phyloP scores from a whole-genome alignment of 2,329 filamentous ascomycete species.

The Cercospora sp. region DNA sequence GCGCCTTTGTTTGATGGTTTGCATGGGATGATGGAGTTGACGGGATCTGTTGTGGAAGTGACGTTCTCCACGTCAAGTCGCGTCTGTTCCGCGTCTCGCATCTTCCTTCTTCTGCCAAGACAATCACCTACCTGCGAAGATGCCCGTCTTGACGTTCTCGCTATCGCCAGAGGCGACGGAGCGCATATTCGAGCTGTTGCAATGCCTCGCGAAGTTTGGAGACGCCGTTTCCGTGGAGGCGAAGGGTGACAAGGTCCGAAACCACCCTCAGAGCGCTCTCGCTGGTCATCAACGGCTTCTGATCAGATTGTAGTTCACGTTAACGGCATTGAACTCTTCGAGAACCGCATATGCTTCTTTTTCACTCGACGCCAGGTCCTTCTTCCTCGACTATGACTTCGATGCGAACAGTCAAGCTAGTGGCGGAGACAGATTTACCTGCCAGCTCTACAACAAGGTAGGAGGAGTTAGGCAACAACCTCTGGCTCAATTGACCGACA shows the following conservation, averaged over 20 bases:
- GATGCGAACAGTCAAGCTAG: constrained; percentile 34
- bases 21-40: constrained; percentile 6
- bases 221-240: constrained; percentile 77
- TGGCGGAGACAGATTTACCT: constrained; percentile 61
- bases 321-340: constrained; percentile 76
- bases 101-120: constrained; percentile 3
- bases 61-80: constrained; percentile 13
- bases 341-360: constrained; percentile 78
- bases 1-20: not conserved
- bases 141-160: constrained; percentile 65
- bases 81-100: constrained; percentile 13
- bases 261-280: not conserved
- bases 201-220: constrained; percentile 76
- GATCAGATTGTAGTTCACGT: constrained; percentile 58
- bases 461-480: constrained; percentile 14
- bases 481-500: not conserved
- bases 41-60: constrained; percentile 13
- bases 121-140: constrained; percentile 28
- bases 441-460: constrained; percentile 72
- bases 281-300: constrained; percentile 12
- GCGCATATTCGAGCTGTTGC: constrained; percentile 70
- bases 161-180: constrained; percentile 71
- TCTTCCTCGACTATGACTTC: constrained; percentile 73
- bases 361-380: constrained; percentile 64
- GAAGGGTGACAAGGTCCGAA: constrained; percentile 62